Base-by-base conservation (phyloP, 805 yeast genomes). In the Myxozyma geophila region DNA sequence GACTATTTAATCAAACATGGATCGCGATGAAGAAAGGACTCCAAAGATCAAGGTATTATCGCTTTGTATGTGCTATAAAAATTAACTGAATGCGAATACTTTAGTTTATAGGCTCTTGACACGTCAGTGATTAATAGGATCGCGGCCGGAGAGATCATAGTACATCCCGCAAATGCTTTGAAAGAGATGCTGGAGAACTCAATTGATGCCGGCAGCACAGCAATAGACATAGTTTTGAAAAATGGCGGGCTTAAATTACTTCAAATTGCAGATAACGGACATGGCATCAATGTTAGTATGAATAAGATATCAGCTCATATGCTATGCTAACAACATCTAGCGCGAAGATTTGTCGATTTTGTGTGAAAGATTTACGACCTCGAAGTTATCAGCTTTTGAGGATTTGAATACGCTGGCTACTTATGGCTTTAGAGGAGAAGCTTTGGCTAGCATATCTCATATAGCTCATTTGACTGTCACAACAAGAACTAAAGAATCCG, bases 351-450 rank as follows among this genome's bases (percentile, higher is more conserved):
- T 95, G 50, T 81, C 85, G 0, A 80, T 95, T 4, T 80, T 95
- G n/a, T 95, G 98, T 74, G 89, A 90, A 72, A 78, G 99, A 33
- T 93, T 92, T 76, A 90, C 98, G 23, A 95, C 99, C 0, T 92
- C 98, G 0, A 95, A 95, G 74, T 76, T 95, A 28, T 66, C 76
- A 0, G 80, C 77, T 8, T 93, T 89, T 73, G 93, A 89, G 56
- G 99, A 95, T 74, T 80, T 95, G 62, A 78, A 79, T 55, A 74
- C 81, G 3, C 83, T 95, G 28, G 78, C 83, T 23, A 92, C 98
- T 0, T 91, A 91, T 74, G 99, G 99, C 4, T 95, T 95, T 74
- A 81, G 99, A 60, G 99, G 99, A 15, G 99, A 95, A 75, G 99
- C 99, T 0, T 79, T 95, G 54, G 97, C 98, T 1, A 87, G 95